Base-by-base conservation (phyloP, 768 basidiomycete species). In the Chlorophyllum brunneum region DNA sequence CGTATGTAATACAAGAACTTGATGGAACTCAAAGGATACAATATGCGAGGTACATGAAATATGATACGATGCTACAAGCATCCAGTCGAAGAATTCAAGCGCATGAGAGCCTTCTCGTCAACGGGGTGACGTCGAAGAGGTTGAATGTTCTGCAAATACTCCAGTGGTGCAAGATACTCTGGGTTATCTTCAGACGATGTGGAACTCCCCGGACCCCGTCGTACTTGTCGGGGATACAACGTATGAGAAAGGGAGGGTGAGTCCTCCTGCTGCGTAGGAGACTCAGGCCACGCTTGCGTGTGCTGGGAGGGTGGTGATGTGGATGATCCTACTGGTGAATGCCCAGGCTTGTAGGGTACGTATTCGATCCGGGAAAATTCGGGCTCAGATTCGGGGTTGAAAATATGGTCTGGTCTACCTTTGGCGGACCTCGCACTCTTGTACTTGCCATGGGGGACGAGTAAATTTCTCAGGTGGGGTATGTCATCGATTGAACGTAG, bases 371-470 rank as follows among this genome's bases (percentile, higher is more conserved):
- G 71, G 41, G 72, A 62, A 57, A 72, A 74, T 30, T 68, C 58
- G 22, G 60, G 55, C 13, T 74, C 70, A 36, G 68, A 56, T 40
- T 76, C 74, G 29, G 71, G 67, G 58, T 74, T 74, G 67, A 77
- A 76, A 50, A 74, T 73, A 42, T 77, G 74, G 56, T 80, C 77
- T 51, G 77, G 72, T 53, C 77, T 67, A 26, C 81, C 78, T 55
- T 83, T 83, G 13, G 78, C 78, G 47, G 81, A 79, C 43, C 86
- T 80, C 7, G 87, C 87, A 58, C 85, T 87, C 62, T 82, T 78
- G 63, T 90, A 91, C 56, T 70, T 77, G 40, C 81, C 83, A 48
- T 70, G 69, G n/a, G 87, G 87, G 29, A 86, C 83, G 15, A 68
- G 61, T 38, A 89, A 59, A 15, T 70, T 68, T 18, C 74, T 71